Evolutionary conservation across 352 stramenopile genomes (phyloP).

Genomic region (Pythium phragmitis): DNA sequence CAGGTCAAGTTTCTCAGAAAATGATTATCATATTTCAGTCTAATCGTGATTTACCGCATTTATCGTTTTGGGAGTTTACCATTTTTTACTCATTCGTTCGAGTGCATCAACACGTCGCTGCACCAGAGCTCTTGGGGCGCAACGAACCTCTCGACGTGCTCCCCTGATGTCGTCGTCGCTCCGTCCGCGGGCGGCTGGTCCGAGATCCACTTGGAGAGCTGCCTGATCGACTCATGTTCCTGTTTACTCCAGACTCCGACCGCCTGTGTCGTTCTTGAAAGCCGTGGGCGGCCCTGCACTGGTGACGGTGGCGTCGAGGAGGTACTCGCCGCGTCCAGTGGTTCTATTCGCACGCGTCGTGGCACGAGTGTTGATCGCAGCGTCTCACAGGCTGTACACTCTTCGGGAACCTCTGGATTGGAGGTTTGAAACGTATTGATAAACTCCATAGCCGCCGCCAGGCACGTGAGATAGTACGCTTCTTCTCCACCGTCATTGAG

Average conservation of each 20-base stretch:
- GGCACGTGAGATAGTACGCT: constrained; percentile 37
- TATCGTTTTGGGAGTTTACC: no score
- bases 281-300: constrained; percentile 2
- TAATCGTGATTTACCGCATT: neutral
- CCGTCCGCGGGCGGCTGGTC: constrained; percentile 19
- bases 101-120: neutral
- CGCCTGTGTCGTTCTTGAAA: constrained; percentile 2
- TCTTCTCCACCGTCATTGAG: constrained; percentile 31
- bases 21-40: neutral
- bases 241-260: constrained; percentile 16
- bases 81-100: neutral
- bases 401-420: neutral
- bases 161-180: no score
- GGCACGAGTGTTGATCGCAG: neutral
- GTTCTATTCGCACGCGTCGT: constrained; percentile 1
- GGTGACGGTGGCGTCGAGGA: neutral
- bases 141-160: constrained; percentile 16
- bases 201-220: constrained; percentile 31
- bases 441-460: constrained; percentile 31
- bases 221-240: constrained; percentile 26
- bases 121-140: constrained; percentile 17
- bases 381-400: constrained; percentile 9
- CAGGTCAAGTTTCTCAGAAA: neutral
- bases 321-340: neutral
- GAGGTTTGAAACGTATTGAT: constrained; percentile 25